Evolutionary conservation across 768 basidiomycete genomes (phyloP), one percentile per base, ranked within the genome.

Genomic region (Imleria badia): DNA sequence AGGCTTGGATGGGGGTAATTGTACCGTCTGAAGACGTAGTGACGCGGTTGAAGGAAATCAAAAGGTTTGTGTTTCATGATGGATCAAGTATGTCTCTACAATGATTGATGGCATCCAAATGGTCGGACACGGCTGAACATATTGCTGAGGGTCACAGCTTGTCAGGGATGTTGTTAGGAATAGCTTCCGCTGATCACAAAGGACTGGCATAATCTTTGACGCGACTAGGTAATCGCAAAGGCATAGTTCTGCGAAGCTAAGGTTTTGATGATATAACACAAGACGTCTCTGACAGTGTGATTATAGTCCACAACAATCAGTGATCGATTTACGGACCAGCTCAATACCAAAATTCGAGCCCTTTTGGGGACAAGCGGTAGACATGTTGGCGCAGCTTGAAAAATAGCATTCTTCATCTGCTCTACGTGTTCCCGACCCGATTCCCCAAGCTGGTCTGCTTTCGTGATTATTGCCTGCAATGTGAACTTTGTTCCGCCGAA

Each of bases 401-500:
- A 81, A 59, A 91, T 83, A 23, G 79, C 75, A 48, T 73, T 66
- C 52, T 72, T 75, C 49, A 87, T 76, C 40, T 67, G 66, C 26
- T 71, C 61, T 30, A 87, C 66, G 1, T 68, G 69, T 13, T 64
- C 54, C 10, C 69, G 55, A 3, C 78, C 67, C 23, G 74, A 61
- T 8, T 68, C 62, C 13, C 58, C 15, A 5, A 87, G 73, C 5
- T 70, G 70, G 66, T 91, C 89, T 2, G 76, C 78, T 69, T 89
- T 90, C 40, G 89, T 90, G 60, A 91, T 80, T 54, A 91, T 73
- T 2, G 87, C 77, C 61, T 91, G 89, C 2, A 91, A 52, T 0
- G 86, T 86, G 66, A 83, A 84, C 74, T 76, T 39, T 72, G 72
- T 43, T 67, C 62, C 60, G 55, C 68, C 56, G 48, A 54, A 71